Percentiles rank a stretch among this genome's conserved stretches.
phyloP scores from a whole-genome alignment of 306 rosid species.

The Oemleria cerasiformis region DNA sequence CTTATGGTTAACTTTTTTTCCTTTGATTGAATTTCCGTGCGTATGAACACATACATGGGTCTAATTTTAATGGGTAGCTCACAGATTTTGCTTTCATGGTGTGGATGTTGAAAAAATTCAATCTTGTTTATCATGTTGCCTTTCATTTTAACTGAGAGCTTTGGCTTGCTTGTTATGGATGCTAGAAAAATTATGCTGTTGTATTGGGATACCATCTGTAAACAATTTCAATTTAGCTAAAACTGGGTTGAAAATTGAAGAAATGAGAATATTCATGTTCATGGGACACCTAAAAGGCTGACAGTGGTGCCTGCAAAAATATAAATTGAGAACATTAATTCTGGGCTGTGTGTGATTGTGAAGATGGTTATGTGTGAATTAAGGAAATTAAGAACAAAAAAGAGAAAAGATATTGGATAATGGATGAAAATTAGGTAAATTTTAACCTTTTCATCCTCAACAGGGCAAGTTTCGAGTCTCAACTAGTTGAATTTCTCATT shows the following conservation, averaged over 20 bases:
- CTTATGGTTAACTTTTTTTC: background rate
- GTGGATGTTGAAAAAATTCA: background rate
- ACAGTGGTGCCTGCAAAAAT: background rate
- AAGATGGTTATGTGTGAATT: background rate
- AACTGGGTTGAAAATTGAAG: background rate
- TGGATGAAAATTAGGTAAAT: background rate
- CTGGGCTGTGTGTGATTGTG: background rate
- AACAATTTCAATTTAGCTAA: background rate
- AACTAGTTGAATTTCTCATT: background rate
- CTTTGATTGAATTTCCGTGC: constrained; percentile 7
- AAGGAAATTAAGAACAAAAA: background rate
- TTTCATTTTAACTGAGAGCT: background rate
- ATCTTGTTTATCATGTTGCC: background rate
- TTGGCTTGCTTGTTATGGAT: background rate
- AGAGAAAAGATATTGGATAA: background rate
- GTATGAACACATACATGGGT: background rate
- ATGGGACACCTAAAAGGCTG: background rate
- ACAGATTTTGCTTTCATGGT: background rate
- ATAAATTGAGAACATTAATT: background rate
- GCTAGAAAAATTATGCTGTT: background rate
- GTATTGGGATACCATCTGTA: background rate
- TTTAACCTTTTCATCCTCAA: background rate
- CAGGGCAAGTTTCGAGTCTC: background rate
- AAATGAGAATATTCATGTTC: background rate
- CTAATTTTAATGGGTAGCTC: background rate